Evolutionary conservation across 148 eudicot species (phyloP).

Genomic region (Euryodendron excelsum): DNA sequence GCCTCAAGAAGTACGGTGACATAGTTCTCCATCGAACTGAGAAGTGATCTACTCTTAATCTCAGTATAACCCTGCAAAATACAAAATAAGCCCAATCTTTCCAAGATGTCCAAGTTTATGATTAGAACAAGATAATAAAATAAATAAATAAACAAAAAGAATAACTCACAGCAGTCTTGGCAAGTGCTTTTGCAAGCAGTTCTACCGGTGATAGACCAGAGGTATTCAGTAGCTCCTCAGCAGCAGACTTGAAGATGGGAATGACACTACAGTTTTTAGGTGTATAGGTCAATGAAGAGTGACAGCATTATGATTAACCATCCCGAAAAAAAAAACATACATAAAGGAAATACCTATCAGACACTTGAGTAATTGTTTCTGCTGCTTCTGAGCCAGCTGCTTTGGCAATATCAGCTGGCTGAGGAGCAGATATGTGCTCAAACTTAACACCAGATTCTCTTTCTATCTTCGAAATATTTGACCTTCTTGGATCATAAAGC

Average conservation of each 20-base stretch:
- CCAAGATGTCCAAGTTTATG: neutral
- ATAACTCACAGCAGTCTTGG: constrained; percentile 72
- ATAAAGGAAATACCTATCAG: constrained; percentile 58
- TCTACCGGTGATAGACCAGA: constrained; percentile 74
- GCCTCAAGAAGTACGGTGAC: constrained; percentile 71
- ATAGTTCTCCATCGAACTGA: constrained; percentile 73
- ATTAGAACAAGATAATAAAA: neutral
- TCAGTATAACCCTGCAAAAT: constrained; percentile 81
- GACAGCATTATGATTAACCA: neutral
- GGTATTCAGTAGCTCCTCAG: constrained; percentile 74
- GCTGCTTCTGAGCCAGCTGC: constrained; percentile 80
- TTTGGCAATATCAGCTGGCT: constrained; percentile 91
- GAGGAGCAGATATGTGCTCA: constrained; percentile 89
- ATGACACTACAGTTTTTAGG: constrained; percentile 56
- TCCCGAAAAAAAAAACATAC: neutral
- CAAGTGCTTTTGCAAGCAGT: constrained; percentile 88
- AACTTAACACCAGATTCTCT: constrained; percentile 93
- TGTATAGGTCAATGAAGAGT: neutral
- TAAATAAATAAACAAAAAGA: no score
- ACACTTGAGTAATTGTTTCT: constrained; percentile 53
- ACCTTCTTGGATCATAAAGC: constrained; percentile 83
- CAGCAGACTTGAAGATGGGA: constrained; percentile 83
- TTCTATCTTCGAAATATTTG: constrained; percentile 63
- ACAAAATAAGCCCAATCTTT: neutral
- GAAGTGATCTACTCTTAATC: constrained; percentile 80